Base-by-base conservation (phyloP, 148 eudicot genomes). In the Fagopyrum tataricum region DNA sequence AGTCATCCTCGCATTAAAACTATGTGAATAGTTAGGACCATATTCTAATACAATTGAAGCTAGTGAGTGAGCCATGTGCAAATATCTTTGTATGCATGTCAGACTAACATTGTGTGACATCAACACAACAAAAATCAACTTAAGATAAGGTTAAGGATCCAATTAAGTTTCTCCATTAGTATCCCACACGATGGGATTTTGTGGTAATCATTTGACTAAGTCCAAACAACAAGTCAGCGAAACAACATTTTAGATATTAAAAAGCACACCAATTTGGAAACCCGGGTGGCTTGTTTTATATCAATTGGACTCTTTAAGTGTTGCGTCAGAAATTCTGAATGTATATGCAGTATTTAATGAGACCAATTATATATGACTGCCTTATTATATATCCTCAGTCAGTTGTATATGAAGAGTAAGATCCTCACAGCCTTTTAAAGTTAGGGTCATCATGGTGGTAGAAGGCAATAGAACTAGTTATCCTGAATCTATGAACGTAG, bases 371-470 rank as follows among this genome's bases (percentile, higher is more conserved):
- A 21, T 1, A 31, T 37, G 68, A 62, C 15, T 62, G 43, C 37
- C 8, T n/a, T 7, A 14, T 14, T 62, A 37, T 13, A 62, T 62
- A 62, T 4, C 39, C 41, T 62, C 14, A 62, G 68, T 62, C 14
- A 62, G 68, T 31, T 8, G 9, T 44, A 62, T 37, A 37, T 31
- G 7, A 13, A 62, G 42, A 37, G 14, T 62, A 62, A 39, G 18
- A 70, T 10, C 43, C 46, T 31, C 8, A 46, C 41, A 67, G 71
- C 51, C 11, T 70, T 13, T 0, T 39, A 46, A 39, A 39, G 18
- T 48, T 70, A 31, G 39, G 37, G 23, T 70, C 53, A 46, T 69
- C 43, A 84, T 82, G 85, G 84, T 76, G 43, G 17, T 21, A 75
- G 75, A 73, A 64, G 56, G 70, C n/a, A 78, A 31, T 31, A 31